Base-by-base conservation (phyloP, 2,329 filamentous ascomycete species). In the Fusarium chlamydosporum region DNA sequence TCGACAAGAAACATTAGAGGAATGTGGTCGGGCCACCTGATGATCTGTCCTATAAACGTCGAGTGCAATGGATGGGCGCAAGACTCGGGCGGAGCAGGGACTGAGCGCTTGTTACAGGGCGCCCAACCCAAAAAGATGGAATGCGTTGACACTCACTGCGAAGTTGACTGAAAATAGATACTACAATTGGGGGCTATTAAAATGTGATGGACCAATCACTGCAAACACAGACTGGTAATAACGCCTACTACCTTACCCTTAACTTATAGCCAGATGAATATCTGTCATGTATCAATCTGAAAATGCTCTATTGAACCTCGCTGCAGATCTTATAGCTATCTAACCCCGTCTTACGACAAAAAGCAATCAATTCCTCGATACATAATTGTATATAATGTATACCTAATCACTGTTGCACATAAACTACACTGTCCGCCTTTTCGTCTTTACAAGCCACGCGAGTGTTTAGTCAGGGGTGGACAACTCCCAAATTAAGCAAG, bases 1-100 rank as follows among this genome's bases (percentile, higher is more conserved):
- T 58, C 37, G 54, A 48, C 37, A 63, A 57, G 61, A 63, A 71
- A 64, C 65, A 66, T 55, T 51, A 40, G 57, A 56, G 54, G 41
- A 64, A 61, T 40, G 66, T 27, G 69, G 52, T 65, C 69, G 64
- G 64, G 67, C 71, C 71, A 71, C 64, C 15, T 56, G 43, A 47
- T 58, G 69, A 74, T 56, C 69, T 67, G 69, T 64, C 46, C 60
- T 60, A 48, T 26, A 58, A 60, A 61, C 51, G 67, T 62, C 35
- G 52, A 31, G 27, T 23, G 23, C 23, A 23, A 23, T 23, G 23
- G 23, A 4, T 69, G 70, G 70, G 72, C 72, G 72, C 72, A 74
- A 71, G 58, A 71, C 50, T 72, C 67, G 71, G 72, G 61, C 67
- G 62, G 62, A 60, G 65, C 65, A 74, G 43, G 72, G 67, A 63